phyloP scores from a whole-genome alignment of 1,284 basidiomycete genomes.

The Cystobasidium pallidum region DNA sequence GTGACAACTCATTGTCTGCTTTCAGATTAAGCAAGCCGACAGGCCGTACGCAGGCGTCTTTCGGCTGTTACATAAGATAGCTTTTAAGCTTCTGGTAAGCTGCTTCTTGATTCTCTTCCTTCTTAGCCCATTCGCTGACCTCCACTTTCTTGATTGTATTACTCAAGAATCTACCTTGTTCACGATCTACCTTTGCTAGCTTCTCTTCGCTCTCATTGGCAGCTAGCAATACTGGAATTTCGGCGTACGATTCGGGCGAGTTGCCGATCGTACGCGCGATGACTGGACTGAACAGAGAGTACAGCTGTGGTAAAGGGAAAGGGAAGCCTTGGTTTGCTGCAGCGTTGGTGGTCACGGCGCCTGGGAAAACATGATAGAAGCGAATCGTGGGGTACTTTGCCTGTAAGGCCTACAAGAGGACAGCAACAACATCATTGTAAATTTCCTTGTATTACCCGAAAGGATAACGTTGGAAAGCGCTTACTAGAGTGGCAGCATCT shows the following conservation, averaged over 20 bases:
- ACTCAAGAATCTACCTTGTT: slow-evolving; percentile 27
- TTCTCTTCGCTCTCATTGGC: slow-evolving; percentile 44
- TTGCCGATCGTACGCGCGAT: slow-evolving; percentile 51
- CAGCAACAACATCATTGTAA: slow-evolving; percentile 5
- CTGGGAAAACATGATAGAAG: slow-evolving; percentile 53
- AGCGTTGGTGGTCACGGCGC: slow-evolving; percentile 53
- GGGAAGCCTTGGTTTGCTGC: slow-evolving; percentile 54
- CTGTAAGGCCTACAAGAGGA: slow-evolving; percentile 46
- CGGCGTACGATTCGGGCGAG: slow-evolving; percentile 50
- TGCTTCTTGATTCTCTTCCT: slow-evolving; percentile 29
- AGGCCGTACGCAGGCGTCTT: too few species aligned
- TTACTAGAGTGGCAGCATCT: slow-evolving; percentile 49
- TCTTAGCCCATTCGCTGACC: slow-evolving; percentile 16
- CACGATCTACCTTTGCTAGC: slow-evolving; percentile 5
- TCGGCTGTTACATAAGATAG: not conserved
- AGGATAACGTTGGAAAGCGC: slow-evolving; percentile 7
- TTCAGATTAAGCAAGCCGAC: too few species aligned
- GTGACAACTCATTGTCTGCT: too few species aligned
- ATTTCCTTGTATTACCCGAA: too few species aligned
- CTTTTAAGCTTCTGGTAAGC: slow-evolving; percentile 28
- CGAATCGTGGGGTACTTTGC: slow-evolving; percentile 48
- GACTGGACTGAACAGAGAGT: slow-evolving; percentile 49
- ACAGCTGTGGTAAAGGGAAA: slow-evolving; percentile 50
- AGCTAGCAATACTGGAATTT: slow-evolving; percentile 52
- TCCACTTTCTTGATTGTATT: slow-evolving; percentile 22